Percentiles rank a stretch among this genome's conserved stretches.
Conservation (phyloP, 164 flowering plant genomes). For the Umbellularia californica region DNA sequence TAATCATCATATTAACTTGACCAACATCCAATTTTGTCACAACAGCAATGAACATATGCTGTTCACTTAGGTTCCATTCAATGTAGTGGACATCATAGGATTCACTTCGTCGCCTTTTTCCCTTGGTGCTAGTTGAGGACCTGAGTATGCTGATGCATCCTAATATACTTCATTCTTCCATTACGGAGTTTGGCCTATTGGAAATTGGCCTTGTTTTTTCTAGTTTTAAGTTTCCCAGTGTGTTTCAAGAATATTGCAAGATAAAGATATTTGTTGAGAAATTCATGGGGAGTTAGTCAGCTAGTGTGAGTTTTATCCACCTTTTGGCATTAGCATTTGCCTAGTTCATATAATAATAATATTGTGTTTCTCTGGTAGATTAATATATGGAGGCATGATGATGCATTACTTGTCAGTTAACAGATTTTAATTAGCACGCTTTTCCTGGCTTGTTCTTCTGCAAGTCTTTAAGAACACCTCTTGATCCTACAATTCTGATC, state of each 20-base stretch:
- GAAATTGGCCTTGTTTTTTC: neutral
- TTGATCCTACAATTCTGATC: neutral
- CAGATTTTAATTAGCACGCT: neutral
- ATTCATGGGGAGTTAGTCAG: neutral
- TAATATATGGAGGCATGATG: neutral
- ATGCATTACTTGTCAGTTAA: neutral
- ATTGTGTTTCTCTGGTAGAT: neutral
- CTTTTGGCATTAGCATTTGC: neutral
- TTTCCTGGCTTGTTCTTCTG: neutral
- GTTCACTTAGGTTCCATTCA: neutral
- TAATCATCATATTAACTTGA: neutral
- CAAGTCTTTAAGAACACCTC: neutral
- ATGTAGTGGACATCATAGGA: neutral
- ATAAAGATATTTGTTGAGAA: no score
- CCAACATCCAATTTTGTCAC: neutral
- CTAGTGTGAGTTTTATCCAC: neutral
- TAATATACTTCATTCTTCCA: neutral
- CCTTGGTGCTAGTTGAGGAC: neutral
- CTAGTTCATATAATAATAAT: neutral
- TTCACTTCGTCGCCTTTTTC: neutral
- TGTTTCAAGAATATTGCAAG: neutral
- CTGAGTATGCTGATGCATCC: neutral
- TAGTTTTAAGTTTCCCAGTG: neutral
- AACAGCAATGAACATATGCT: neutral
- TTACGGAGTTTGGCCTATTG: neutral